Evolutionary conservation across 1,139 yeast species (phyloP), one percentile per base, ranked within the genome.

Genomic region (Pichia sp.): DNA sequence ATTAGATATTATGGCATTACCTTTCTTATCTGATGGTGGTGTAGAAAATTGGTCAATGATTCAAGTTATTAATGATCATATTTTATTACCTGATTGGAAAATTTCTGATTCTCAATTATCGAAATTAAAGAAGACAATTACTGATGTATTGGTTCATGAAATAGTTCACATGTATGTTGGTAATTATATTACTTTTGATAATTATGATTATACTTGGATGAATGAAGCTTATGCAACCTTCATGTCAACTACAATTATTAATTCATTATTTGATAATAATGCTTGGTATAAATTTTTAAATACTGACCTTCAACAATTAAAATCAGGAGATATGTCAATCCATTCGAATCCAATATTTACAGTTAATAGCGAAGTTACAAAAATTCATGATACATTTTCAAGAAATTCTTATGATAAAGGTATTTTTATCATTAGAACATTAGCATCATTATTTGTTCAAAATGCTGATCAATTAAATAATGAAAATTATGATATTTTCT

Each of bases 131-230:
- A 52, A 51, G 28, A 68, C 63, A 45, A 58, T 76, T 37, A 67
- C 74, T 49, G 83, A 80, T 54, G 68, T 83, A 42, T 59, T 84
- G 7, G 78, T 78, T 1, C 94, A 84, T 58, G 89, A 83, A 59
- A 59, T 83, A 51, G 78, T 82, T 24, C 94, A 84, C 58, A 90
- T 83, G 63, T 84, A 87, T 87, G 64, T 84, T 40, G 92, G 92
- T 3, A 79, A 83, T 53, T 67, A 70, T 54, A 71, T 82, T 1
- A 69, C 85, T 0, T 82, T 82, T 55, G 83, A 80, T 45, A 74
- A 76, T 30, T 83, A 87, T 83, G 72, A 71, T 43, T 69, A 74
- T 55, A 65, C 83, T 36, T 82, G 92, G 90, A 67, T 84, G 49
- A 82, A 82, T 54, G 94, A 84, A 63, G 67, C 86, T 2, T 79